A percentile compares a stretch with the other conserved stretches of the same genome.
Evolutionary conservation across 2,329 filamentous ascomycete genomes (phyloP).

Genomic region (Penicillium verrucosum): DNA sequence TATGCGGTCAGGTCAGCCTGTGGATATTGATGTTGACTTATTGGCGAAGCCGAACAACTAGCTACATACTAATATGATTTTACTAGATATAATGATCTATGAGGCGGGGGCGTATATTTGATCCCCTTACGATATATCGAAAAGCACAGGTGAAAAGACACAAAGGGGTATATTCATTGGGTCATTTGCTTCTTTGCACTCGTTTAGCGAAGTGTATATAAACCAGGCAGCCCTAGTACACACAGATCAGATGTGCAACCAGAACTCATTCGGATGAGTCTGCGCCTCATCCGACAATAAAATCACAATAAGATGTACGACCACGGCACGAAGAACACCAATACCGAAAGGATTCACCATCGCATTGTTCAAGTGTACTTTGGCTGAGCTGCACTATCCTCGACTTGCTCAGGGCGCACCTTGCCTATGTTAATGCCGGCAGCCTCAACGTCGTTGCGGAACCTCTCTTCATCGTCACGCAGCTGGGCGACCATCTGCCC

Average conservation of each 20-base stretch:
- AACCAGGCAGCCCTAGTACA: neutral
- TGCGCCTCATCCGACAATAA: neutral
- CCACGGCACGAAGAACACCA: neutral
- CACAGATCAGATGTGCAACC: neutral
- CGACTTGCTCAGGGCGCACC: conserved; percentile 17
- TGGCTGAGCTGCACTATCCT: conserved; percentile 8
- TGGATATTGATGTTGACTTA: conserved; percentile 29
- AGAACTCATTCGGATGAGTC: neutral
- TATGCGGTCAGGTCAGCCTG: conserved; percentile 39
- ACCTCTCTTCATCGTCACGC: conserved; percentile 35
- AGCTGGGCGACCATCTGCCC: conserved; percentile 30
- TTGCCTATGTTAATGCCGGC: conserved; percentile 17
- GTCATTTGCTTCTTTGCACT: neutral
- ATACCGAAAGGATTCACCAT: neutral
- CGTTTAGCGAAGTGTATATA: neutral
- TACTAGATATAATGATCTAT: neutral
- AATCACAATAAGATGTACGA: neutral
- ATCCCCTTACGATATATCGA: neutral
- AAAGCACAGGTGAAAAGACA: neutral
- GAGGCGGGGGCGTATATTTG: neutral
- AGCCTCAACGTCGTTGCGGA: conserved; percentile 28
- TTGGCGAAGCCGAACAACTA: conserved; percentile 2
- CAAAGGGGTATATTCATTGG: neutral
- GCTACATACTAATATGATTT: neutral
- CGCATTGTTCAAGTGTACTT: conserved; percentile 17